These are phyloP conservation scores for Diaporthe sp. DNA, from an alignment of 2,329 filamentous ascomycete species.

Conservation along the genomic window DNA sequence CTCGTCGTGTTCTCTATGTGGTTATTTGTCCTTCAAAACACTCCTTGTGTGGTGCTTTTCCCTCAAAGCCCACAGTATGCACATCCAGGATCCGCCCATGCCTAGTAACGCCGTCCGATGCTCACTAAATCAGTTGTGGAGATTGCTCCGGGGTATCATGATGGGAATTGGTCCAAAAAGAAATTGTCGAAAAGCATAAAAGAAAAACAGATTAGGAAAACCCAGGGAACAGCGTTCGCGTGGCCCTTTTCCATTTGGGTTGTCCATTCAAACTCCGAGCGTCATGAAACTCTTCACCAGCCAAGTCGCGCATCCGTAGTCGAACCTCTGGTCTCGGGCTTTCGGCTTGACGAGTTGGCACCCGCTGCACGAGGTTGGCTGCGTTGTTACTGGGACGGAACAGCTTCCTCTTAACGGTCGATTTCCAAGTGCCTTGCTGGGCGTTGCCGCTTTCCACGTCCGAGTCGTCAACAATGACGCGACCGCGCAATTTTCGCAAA, in stretches of 20 bases:
- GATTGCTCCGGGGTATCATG: slow-evolving; percentile 37
- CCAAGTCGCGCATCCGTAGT: slow-evolving; percentile 48
- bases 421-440: slow-evolving; percentile 41
- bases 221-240: slow-evolving; percentile 32
- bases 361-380: slow-evolving; percentile 33
- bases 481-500: slow-evolving; percentile 70
- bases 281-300: slow-evolving; percentile 42
- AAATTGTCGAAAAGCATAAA: neutral
- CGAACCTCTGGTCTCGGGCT: slow-evolving; percentile 36
- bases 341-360: slow-evolving; percentile 36
- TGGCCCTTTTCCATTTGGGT: slow-evolving; percentile 38
- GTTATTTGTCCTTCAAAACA: neutral
- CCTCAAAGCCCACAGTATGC: neutral
- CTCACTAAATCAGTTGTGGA: slow-evolving; percentile 30
- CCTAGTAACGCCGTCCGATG: slow-evolving; percentile 35
- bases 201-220: slow-evolving; percentile 18
- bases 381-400: slow-evolving; percentile 42
- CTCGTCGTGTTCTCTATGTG: neutral
- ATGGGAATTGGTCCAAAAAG: slow-evolving; percentile 18
- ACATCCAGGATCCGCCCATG: neutral
- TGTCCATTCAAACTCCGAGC: slow-evolving; percentile 34
- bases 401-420: slow-evolving; percentile 41
- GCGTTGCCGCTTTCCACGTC: slow-evolving; percentile 43
- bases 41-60: neutral
- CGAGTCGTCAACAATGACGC: slow-evolving; percentile 58